Evolutionary conservation across 371 early-diverging fungal genomes (phyloP).

Genomic region (Nosema muscidifuracis): DNA sequence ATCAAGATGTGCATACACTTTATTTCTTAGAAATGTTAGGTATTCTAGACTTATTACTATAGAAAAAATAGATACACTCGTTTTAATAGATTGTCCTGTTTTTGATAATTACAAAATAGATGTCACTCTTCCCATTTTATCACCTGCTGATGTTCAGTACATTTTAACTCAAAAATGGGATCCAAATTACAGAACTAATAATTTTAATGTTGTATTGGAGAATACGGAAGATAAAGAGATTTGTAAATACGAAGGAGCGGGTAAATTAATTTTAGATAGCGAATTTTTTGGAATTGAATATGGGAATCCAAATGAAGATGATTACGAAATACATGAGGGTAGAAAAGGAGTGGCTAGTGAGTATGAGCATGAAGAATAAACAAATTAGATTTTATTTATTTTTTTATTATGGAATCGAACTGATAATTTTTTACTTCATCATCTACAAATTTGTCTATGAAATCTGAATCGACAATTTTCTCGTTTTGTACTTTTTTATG

Average conservation of each 20-base stretch:
- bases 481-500: not conserved
- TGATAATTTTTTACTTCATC: not conserved
- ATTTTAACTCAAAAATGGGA: constrained; percentile 40
- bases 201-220: not conserved
- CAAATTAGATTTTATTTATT: not conserved
- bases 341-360: constrained; percentile 41
- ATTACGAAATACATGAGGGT: constrained; percentile 45
- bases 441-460: not conserved
- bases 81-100: constrained; percentile 57
- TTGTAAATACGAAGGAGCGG: constrained; percentile 5
- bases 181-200: constrained; percentile 16
- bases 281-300: constrained; percentile 38
- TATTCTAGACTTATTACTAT: constrained; percentile 51
- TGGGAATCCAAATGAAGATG: constrained; percentile 24
- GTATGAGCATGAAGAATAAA: constrained; percentile 39
- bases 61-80: constrained; percentile 52
- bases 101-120: constrained; percentile 36
- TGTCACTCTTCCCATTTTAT: constrained; percentile 49
- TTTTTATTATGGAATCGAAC: not conserved
- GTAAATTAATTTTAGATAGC: constrained; percentile 26
- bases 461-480: not conserved
- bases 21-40: constrained; percentile 50
- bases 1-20: constrained; percentile 34
- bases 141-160: constrained; percentile 41
- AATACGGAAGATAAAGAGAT: not conserved